phyloP scores from a whole-genome alignment of 768 basidiomycete species.

The Trichaptum fuscoviolaceum region DNA sequence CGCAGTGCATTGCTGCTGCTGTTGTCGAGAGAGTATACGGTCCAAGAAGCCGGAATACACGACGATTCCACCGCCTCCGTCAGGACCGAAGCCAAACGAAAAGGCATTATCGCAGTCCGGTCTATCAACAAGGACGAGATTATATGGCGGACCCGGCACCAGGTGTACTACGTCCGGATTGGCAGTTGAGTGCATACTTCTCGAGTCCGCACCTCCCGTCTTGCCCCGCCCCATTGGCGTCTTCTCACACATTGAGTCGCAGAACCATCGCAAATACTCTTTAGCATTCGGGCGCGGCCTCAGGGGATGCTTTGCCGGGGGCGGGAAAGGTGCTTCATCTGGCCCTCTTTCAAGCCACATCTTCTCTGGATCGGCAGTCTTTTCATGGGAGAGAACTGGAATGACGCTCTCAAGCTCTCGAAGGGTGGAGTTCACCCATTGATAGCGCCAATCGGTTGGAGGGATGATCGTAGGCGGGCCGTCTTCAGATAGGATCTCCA shows the following conservation, averaged over 20 bases:
- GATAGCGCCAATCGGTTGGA: constrained; percentile 80
- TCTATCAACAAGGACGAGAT: constrained; percentile 82
- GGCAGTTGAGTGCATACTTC: constrained; percentile 32
- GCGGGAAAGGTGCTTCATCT: constrained; percentile 60
- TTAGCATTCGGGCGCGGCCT: constrained; percentile 77
- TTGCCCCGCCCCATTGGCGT: constrained; percentile 27
- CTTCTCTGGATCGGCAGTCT: constrained; percentile 39
- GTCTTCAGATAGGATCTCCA: constrained; percentile 66
- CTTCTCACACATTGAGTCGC: constrained; percentile 22
- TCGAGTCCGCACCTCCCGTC: neutral
- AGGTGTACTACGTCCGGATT: constrained; percentile 28
- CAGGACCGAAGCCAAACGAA: constrained; percentile 90
- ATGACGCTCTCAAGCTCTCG: constrained; percentile 72
- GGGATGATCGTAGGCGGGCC: constrained; percentile 56
- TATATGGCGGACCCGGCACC: constrained; percentile 82
- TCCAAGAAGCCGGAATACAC: constrained; percentile 93
- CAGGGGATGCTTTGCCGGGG: constrained; percentile 77
- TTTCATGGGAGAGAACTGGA: constrained; percentile 59
- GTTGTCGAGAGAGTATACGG: constrained; percentile 59
- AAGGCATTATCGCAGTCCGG: constrained; percentile 87
- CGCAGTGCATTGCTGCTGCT: constrained; percentile 2
- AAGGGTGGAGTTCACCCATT: constrained; percentile 80
- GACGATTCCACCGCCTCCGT: constrained; percentile 89
- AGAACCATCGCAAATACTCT: constrained; percentile 59
- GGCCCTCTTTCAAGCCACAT: constrained; percentile 45